A percentile compares a stretch with the other conserved stretches of the same genome.
phyloP scores from a whole-genome alignment of 345 rosid species.

The Theobroma cacao region DNA sequence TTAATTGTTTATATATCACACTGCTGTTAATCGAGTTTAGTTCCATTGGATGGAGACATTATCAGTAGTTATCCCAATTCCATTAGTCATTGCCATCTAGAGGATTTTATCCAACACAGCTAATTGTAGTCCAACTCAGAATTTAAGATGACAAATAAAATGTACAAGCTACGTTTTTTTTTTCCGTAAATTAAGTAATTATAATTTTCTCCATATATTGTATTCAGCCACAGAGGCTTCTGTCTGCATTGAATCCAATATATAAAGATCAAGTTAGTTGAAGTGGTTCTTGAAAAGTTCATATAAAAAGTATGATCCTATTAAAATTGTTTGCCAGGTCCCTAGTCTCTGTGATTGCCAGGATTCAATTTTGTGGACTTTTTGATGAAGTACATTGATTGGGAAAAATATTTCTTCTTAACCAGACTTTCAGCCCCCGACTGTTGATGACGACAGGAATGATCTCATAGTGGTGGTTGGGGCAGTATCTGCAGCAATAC shows the following conservation, averaged over 20 bases:
- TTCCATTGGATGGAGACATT: neutral
- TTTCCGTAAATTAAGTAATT: neutral
- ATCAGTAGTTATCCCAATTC: neutral
- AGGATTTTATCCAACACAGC: neutral
- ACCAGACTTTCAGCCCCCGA: slow-evolving; percentile 64
- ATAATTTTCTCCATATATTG: neutral
- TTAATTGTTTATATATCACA: neutral
- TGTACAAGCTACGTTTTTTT: neutral
- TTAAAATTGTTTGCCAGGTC: neutral
- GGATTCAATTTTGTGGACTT: neutral
- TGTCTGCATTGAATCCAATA: neutral
- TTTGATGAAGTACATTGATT: neutral
- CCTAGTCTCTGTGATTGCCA: neutral
- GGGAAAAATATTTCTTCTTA: slow-evolving; percentile 13
- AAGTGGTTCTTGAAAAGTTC: neutral
- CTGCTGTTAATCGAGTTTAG: neutral
- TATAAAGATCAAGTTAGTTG: neutral
- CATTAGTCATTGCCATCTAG: neutral
- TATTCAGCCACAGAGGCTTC: neutral
- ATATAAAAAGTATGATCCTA: neutral
- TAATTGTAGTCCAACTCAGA: neutral
- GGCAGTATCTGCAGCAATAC: slow-evolving; percentile 32
- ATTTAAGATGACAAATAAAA: neutral
- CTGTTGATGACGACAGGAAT: slow-evolving; percentile 23
- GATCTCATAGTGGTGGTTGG: slow-evolving; percentile 25